A percentile compares a stretch with the other conserved stretches of the same genome.
phyloP scores from a whole-genome alignment of 768 basidiomycete species.

The Tylopilus subfusipes region DNA sequence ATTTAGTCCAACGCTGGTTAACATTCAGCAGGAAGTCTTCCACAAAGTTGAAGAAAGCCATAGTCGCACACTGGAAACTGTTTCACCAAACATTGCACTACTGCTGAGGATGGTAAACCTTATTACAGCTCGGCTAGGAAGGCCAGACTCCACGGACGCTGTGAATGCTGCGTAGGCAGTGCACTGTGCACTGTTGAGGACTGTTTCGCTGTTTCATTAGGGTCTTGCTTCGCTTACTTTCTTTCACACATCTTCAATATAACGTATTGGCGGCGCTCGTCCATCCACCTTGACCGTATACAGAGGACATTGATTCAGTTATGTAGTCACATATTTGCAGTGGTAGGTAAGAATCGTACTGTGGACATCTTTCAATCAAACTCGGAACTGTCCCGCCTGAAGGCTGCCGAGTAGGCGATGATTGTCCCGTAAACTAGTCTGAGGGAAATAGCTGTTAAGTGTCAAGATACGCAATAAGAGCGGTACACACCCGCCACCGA shows the following conservation, averaged over 20 bases:
- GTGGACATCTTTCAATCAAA: conserved; percentile 47
- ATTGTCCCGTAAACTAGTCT: conserved; percentile 91
- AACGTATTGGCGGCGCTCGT: not conserved
- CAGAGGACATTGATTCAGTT: conserved; percentile 8
- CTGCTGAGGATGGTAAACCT: conserved; percentile 31
- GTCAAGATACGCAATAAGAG: not conserved
- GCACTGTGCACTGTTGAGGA: not conserved
- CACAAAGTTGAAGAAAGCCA: conserved; percentile 21
- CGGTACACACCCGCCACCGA: conserved; percentile 72
- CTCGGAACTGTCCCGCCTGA: conserved; percentile 79
- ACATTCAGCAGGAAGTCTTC: conserved; percentile 26
- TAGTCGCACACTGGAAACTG: conserved; percentile 18
- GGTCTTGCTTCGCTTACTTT: not conserved
- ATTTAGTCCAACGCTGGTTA: conserved; percentile 16
- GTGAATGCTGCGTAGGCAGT: conserved; percentile 4
- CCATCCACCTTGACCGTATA: conserved; percentile 1
- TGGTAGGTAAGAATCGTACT: not conserved
- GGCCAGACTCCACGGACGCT: conserved; percentile 12
- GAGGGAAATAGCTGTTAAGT: not conserved
- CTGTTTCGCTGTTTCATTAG: not conserved
- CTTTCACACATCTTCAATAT: not conserved
- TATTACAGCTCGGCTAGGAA: conserved; percentile 25
- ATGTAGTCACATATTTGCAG: conserved; percentile 18
- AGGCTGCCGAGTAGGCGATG: conserved; percentile 79
- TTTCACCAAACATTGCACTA: conserved; percentile 28